Evolutionary conservation across 2,329 filamentous ascomycete species (phyloP).

Genomic region (Sarocladiaceae sp.): DNA sequence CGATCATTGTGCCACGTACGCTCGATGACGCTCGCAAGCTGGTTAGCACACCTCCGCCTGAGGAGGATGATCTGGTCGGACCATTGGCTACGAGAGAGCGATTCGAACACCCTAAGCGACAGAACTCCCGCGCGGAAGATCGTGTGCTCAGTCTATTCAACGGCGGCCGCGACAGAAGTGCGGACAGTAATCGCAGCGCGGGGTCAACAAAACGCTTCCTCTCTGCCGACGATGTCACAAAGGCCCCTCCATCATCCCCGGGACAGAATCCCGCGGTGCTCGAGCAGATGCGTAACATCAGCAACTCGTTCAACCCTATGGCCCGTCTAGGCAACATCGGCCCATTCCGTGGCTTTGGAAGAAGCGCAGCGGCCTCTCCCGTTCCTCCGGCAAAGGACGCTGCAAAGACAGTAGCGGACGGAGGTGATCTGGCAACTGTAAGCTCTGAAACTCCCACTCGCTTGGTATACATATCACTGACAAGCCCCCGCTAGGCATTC

Average conservation of each 20-base stretch:
- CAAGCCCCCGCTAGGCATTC: slow-evolving; percentile 42
- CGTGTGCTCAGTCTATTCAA: slow-evolving; percentile 68
- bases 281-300: slow-evolving; percentile 77
- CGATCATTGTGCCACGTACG: slow-evolving; percentile 73
- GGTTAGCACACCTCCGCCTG: slow-evolving; percentile 66
- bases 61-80: slow-evolving; percentile 58
- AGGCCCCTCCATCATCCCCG: slow-evolving; percentile 15
- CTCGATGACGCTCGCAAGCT: slow-evolving; percentile 89
- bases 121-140: slow-evolving; percentile 42
- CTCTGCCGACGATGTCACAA: slow-evolving; percentile 39
- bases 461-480: background rate
- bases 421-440: slow-evolving; percentile 55
- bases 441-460: slow-evolving; percentile 19
- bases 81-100: slow-evolving; percentile 24
- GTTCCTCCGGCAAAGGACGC: slow-evolving; percentile 34
- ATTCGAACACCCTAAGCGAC: slow-evolving; percentile 23
- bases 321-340: slow-evolving; percentile 71
- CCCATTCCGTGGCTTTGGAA: slow-evolving; percentile 70
- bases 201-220: slow-evolving; percentile 56
- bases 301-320: slow-evolving; percentile 78
- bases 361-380: slow-evolving; percentile 17
- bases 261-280: slow-evolving; percentile 55
- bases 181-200: slow-evolving; percentile 66
- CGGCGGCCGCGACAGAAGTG: slow-evolving; percentile 71
- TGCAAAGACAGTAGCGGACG: slow-evolving; percentile 37